Percentiles rank a stretch among this genome's conserved stretches.
These are phyloP conservation scores for Petunia secreta DNA, from an alignment of 257 asterid species.

Conservation along the genomic window DNA sequence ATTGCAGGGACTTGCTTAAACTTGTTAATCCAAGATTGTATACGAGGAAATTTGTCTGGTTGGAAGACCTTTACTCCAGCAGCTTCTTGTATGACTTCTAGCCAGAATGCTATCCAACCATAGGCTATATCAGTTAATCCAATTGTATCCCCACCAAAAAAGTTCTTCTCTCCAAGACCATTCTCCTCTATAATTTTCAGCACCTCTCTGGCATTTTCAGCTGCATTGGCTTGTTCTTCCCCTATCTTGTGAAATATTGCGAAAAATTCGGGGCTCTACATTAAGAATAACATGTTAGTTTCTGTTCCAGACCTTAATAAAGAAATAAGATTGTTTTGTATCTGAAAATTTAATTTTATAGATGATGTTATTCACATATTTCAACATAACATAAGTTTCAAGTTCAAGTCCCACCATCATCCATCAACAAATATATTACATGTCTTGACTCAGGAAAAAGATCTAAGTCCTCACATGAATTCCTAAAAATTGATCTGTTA, in stretches of 20 bases:
- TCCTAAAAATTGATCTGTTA: neutral
- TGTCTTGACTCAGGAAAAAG: neutral
- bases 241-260: slow-evolving; percentile 28
- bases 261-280: neutral
- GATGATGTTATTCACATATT: neutral
- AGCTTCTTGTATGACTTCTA: slow-evolving; percentile 30
- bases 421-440: neutral
- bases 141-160: slow-evolving; percentile 31
- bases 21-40: slow-evolving; percentile 33
- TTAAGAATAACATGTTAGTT: neutral
- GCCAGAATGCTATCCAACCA: slow-evolving; percentile 38
- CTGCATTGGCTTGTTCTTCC: slow-evolving; percentile 30
- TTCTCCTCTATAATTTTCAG: slow-evolving; percentile 36
- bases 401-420: neutral
- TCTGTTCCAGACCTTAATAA: neutral
- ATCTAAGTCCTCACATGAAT: neutral
- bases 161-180: slow-evolving; percentile 38
- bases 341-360: neutral
- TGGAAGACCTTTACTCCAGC: slow-evolving; percentile 29
- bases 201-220: slow-evolving; percentile 23
- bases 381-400: neutral
- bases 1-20: slow-evolving; percentile 32
- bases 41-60: slow-evolving; percentile 22
- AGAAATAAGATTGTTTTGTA: neutral
- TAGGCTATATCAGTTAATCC: slow-evolving; percentile 32